Evolutionary conservation across 208 protist genomes (phyloP), one percentile per base, ranked within the genome.

Genomic region (Wallacemonas rigidus): DNA sequence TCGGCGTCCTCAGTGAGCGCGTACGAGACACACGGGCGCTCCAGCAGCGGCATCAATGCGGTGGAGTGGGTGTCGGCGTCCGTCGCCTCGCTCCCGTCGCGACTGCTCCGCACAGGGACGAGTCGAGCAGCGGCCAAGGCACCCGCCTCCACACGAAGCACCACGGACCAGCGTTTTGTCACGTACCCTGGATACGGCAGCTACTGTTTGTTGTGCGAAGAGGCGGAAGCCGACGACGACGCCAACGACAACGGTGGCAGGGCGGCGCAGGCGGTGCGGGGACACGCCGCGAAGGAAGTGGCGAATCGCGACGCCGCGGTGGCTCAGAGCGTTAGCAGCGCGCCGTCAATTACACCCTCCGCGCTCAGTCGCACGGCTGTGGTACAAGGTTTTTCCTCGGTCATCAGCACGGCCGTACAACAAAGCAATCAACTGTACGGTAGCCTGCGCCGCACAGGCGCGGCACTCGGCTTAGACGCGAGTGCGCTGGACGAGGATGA

Each of bases 401-500:
- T 73, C 15, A 60, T 90, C 2, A 63, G 58, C 50, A 81, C 67
- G 51, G 77, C 79, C 3, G 82, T 83, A 57, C 61, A 75, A 57
- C 67, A 79, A 17, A 65, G 70, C 14, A 77, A 43, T 15, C 61
- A 74, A 3, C 15, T 75, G 4, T 72, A 76, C 56, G 57, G 63
- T 14, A 79, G 45, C 45, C 53, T 76, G 45, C 82, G 80, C 14
- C 76, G 70, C 67, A 81, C 81, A 9, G 75, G 78, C 9, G 71
- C 62, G 39, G 64, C 57, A 50, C 60, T 78, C 40, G 75, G 82
- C 43, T 72, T 75, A 41, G 83, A 88, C 14, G 75, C 81, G 39
- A 82, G 87, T 69, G 72, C 83, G 45, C 72, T 80, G 60, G 73
- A 72, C 14, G 81, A 91, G 47, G 80, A 90, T 53, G 82, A 86